A percentile compares a stretch with the other conserved stretches of the same genome.
phyloP scores from a whole-genome alignment of 768 basidiomycete species.

The Leccinum aurantiacum region DNA sequence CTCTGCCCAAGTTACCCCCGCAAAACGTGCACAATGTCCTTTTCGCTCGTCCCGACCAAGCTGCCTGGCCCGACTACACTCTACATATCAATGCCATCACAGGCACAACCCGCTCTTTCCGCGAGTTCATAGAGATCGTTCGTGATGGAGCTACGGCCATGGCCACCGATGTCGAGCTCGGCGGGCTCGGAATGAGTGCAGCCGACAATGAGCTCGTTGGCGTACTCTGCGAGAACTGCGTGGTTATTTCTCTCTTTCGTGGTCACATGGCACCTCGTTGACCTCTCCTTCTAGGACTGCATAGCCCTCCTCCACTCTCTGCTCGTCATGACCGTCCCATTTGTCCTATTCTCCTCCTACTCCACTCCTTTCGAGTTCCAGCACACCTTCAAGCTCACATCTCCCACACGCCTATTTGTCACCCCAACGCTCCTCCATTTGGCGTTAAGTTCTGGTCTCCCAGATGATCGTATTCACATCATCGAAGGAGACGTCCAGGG shows the following conservation, averaged over 20 bases:
- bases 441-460: slow-evolving; percentile 39
- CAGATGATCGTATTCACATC: slow-evolving; percentile 47
- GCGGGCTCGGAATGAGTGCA: slow-evolving; percentile 54
- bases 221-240: slow-evolving; percentile 66
- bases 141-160: slow-evolving; percentile 59
- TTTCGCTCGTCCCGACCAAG: slow-evolving; percentile 55
- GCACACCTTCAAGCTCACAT: slow-evolving; percentile 47
- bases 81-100: slow-evolving; percentile 57
- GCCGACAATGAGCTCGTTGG: slow-evolving; percentile 60
- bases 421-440: slow-evolving; percentile 43
- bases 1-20: slow-evolving; percentile 47
- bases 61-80: slow-evolving; percentile 54
- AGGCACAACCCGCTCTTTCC: slow-evolving; percentile 44
- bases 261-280: background rate
- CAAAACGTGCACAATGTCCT: slow-evolving; percentile 56
- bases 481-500: slow-evolving; percentile 45
- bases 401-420: slow-evolving; percentile 54
- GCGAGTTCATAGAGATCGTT: slow-evolving; percentile 51
- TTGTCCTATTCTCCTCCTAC: slow-evolving; percentile 52
- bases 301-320: slow-evolving; percentile 49
- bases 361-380: slow-evolving; percentile 58
- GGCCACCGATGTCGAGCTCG: slow-evolving; percentile 42
- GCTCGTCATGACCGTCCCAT: slow-evolving; percentile 49
- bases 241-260: slow-evolving; percentile 39
- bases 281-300: slow-evolving; percentile 46